phyloP scores from a whole-genome alignment of 1,284 basidiomycete species.

The Lentinula novae-zelandiae region DNA sequence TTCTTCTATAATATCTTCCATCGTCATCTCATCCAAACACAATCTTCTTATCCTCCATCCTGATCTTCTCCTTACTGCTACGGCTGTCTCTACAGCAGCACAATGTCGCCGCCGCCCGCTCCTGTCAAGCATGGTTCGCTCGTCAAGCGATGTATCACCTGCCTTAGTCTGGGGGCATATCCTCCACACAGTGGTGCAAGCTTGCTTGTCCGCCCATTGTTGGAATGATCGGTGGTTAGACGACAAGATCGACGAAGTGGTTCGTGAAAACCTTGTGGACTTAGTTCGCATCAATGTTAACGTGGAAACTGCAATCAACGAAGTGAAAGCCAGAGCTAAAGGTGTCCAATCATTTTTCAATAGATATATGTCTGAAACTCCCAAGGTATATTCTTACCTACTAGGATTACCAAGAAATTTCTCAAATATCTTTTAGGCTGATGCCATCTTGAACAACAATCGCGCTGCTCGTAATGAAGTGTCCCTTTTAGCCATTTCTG shows the following conservation, averaged over 20 bases:
- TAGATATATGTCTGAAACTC: slow-evolving; percentile 55
- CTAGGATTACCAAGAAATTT: not conserved
- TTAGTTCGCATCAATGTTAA: slow-evolving; percentile 59
- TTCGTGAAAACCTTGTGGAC: slow-evolving; percentile 50
- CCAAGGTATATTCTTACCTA: slow-evolving; percentile 45
- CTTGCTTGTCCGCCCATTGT: slow-evolving; percentile 53
- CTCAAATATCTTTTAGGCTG: slow-evolving; percentile 37
- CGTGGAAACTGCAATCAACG: slow-evolving; percentile 59
- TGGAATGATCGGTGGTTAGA: slow-evolving; percentile 65
- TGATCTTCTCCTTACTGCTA: slow-evolving; percentile 86
- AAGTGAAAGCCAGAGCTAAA: slow-evolving; percentile 57
- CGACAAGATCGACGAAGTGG: slow-evolving; percentile 50
- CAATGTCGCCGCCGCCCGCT: slow-evolving; percentile 83
- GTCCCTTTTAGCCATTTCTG: slow-evolving; percentile 65
- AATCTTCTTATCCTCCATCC: slow-evolving; percentile 84
- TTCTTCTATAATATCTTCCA: slow-evolving; percentile 34
- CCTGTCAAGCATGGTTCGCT: slow-evolving; percentile 59
- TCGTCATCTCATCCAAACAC: slow-evolving; percentile 50
- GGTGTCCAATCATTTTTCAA: slow-evolving; percentile 64
- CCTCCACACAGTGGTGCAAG: slow-evolving; percentile 86
- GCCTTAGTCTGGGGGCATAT: slow-evolving; percentile 86
- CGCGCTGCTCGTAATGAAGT: slow-evolving; percentile 44
- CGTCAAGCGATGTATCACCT: slow-evolving; percentile 54
- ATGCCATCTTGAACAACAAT: slow-evolving; percentile 66
- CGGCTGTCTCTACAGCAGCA: slow-evolving; percentile 78